Evolutionary conservation across 768 basidiomycete genomes (phyloP), one percentile per base, ranked within the genome.

Genomic region (Boletus subparvulus): DNA sequence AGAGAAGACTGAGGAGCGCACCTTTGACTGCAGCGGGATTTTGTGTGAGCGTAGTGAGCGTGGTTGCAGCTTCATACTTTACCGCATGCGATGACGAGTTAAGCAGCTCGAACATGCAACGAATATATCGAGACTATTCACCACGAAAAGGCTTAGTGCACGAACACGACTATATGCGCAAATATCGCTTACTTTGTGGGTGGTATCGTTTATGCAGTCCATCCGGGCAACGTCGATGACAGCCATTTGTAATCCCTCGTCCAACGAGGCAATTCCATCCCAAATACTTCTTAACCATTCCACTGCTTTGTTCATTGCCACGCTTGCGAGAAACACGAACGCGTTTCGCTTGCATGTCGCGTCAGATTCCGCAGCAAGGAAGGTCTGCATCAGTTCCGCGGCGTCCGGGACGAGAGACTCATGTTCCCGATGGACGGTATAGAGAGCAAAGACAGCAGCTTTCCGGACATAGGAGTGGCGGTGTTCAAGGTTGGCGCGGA

Each of bases 391-490:
- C 69, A 98, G 83, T 71, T 98, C 96, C 2, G 97, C 89, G 1
- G 92, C 96, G 69, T 99, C 95, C 10, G 95, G 95, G 47, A 98
- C 92, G 66, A 99, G 88, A 71, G 92, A 80, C 68, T 98, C 95
- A 65, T 94, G 93, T 74, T 91, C 85, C 72, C 92, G 90, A 74
- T 93, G 94, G 74, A 98, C 96, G 53, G 93, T 86, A 73, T 90
- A 95, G 42, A 97, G 80, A 32, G 97, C 93, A 71, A 99, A 97
- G 36, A 98, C 94, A 28, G 97, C 97, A 68, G 98, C 96, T 78
- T 98, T 98, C 66, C 97, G 88, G 52, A 98, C 97, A 70, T 94
- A 99, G 3, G 92, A 92, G 74, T 98, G 97, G 49, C 96, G 86
- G 74, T 98, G 96, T 75, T 99, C 95, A 54, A 98, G 85, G 71